Evolutionary conservation across 345 rosid genomes (phyloP).

Genomic region (Garcia nutans): DNA sequence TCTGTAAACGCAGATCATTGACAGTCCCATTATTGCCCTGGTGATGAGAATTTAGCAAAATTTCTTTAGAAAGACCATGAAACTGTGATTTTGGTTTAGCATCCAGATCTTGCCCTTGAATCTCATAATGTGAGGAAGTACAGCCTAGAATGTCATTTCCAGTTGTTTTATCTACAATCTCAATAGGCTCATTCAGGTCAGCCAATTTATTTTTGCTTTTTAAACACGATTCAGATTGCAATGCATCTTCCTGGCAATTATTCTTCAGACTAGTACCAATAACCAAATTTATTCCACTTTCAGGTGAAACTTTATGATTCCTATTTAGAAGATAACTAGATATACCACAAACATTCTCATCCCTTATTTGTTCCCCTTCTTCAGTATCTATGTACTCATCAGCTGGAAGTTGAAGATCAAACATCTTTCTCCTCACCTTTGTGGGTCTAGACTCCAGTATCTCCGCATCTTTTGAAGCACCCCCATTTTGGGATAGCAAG

Average conservation of each 20-base stretch:
- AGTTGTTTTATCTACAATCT: slow-evolving; percentile 47
- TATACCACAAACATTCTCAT: slow-evolving; percentile 36
- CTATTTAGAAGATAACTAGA: slow-evolving; percentile 50
- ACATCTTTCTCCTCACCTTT: slow-evolving; percentile 67
- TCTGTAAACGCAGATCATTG: slow-evolving; percentile 22
- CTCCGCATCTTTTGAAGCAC: slow-evolving; percentile 51
- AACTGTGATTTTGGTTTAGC: slow-evolving; percentile 32
- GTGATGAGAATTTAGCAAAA: slow-evolving; percentile 30
- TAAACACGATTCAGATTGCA: slow-evolving; percentile 41
- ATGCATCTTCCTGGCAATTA: slow-evolving; percentile 36
- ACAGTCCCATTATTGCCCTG: slow-evolving; percentile 32
- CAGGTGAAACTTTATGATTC: slow-evolving; percentile 34
- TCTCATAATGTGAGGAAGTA: slow-evolving; percentile 32
- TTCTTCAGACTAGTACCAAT: slow-evolving; percentile 35
- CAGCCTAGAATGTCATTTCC: slow-evolving; percentile 31
- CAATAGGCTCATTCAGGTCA: slow-evolving; percentile 82
- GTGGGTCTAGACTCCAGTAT: slow-evolving; percentile 65
- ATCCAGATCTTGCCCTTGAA: slow-evolving; percentile 38
- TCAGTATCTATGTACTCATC: slow-evolving; percentile 69
- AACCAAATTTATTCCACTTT: slow-evolving; percentile 37
- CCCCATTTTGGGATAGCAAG: slow-evolving; percentile 51
- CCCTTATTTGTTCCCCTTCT: slow-evolving; percentile 37
- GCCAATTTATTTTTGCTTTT: slow-evolving; percentile 46
- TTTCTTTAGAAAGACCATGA: slow-evolving; percentile 44
- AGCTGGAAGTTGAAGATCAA: slow-evolving; percentile 87